Percentiles rank a stretch among this genome's conserved stretches.
Evolutionary conservation across 345 rosid species (phyloP).

Genomic region (Citrus hindsii): DNA sequence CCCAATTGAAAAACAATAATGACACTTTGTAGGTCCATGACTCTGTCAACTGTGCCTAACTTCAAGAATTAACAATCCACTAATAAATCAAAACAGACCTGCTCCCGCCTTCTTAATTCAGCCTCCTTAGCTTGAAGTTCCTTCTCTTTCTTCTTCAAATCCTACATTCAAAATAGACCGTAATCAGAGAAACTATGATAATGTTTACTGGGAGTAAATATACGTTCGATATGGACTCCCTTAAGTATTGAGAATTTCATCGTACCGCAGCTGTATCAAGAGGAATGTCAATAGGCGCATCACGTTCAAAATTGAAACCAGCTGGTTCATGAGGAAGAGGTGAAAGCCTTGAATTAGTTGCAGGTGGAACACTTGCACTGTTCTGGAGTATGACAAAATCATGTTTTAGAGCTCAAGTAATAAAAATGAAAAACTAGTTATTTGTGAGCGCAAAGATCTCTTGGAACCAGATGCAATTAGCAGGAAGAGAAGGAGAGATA

Average conservation of each 20-base stretch:
- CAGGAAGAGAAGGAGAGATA: background rate
- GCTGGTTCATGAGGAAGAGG: constrained; percentile 97
- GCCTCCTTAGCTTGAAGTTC: constrained; percentile 98
- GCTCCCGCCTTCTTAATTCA: constrained; percentile 84
- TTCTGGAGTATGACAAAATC: constrained; percentile 38
- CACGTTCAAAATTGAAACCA: constrained; percentile 64
- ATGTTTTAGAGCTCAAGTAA: background rate
- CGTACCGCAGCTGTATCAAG: constrained; percentile 53
- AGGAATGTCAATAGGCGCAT: constrained; percentile 87
- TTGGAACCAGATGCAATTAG: background rate
- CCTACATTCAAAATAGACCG: constrained; percentile 38
- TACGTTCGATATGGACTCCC: constrained; percentile 5
- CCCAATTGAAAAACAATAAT: background rate
- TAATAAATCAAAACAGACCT: constrained; percentile 40
- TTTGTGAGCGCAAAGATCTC: background rate
- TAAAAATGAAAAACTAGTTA: background rate
- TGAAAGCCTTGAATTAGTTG: constrained; percentile 81
- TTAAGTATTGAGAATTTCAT: constrained; percentile 28
- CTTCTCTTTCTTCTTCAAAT: constrained; percentile 80
- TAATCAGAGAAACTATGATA: constrained; percentile 17
- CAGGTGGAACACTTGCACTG: constrained; percentile 51
- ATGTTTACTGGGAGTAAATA: background rate
- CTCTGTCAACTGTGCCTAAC: background rate
- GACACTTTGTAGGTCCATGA: background rate
- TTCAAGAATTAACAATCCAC: constrained; percentile 1